These are phyloP conservation scores for Verticillium dahliae DNA, from an alignment of 2,329 filamentous ascomycete species.

Conservation along the genomic window DNA sequence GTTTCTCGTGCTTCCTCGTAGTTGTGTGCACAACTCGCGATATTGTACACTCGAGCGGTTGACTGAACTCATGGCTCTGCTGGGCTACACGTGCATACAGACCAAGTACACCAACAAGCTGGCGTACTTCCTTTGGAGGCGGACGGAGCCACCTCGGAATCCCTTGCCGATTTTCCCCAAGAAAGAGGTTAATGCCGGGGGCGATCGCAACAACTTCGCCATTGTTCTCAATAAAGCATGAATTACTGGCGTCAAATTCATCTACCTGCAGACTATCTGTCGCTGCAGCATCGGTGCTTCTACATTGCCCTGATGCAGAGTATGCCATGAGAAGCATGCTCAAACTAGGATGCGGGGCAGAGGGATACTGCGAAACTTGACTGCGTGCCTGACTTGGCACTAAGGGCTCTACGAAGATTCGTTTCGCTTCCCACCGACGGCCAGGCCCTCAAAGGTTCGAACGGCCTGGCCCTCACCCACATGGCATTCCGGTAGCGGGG, in stretches of 20 bases:
- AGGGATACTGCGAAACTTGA: too few relatives aligned
- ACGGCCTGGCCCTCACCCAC: slow-evolving; percentile 25
- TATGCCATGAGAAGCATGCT: too few relatives aligned
- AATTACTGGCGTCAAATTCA: not conserved
- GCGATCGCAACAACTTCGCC: slow-evolving; percentile 82
- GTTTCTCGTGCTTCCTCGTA: slow-evolving; percentile 83
- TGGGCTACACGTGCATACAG: slow-evolving; percentile 64
- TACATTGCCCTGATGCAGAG: too few relatives aligned
- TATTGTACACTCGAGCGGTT: slow-evolving; percentile 73
- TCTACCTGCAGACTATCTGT: too few relatives aligned
- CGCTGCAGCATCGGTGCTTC: too few relatives aligned
- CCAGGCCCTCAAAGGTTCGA: slow-evolving; percentile 21
- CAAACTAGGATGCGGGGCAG: too few relatives aligned
- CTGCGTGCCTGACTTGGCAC: not conserved
- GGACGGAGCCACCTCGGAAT: slow-evolving; percentile 17
- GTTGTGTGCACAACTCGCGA: slow-evolving; percentile 83
- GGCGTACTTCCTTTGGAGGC: slow-evolving; percentile 81
- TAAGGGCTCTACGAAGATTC: too few relatives aligned
- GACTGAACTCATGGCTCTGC: slow-evolving; percentile 62
- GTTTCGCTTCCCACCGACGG: not conserved
- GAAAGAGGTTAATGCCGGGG: slow-evolving; percentile 68
- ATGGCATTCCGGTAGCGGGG: slow-evolving; percentile 47
- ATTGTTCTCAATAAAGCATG: slow-evolving; percentile 51
- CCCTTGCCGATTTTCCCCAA: slow-evolving; percentile 51
- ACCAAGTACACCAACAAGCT: slow-evolving; percentile 77